Evolutionary conservation across 1,139 yeast genomes (phyloP), one percentile per base, ranked within the genome.

Genomic region (Geotrichum europaeum): DNA sequence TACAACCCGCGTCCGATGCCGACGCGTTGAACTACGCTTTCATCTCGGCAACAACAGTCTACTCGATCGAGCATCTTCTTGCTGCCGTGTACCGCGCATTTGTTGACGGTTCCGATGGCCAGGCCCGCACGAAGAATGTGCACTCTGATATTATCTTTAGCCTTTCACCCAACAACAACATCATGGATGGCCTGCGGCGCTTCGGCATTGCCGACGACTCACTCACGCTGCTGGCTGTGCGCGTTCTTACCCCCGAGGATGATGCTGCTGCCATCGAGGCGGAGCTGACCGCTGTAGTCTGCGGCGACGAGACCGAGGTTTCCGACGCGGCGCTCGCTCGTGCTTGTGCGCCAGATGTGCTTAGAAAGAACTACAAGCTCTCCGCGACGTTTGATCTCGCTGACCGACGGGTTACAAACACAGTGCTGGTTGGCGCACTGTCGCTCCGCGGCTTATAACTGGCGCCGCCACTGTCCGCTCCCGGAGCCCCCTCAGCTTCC

Each of bases 91-190:
- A 81, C 66, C 75, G 84, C 61, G 79, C 83, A 3, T 66, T 84
- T 7, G 66, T 78, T 25, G 86, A 83, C 64, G 63, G 68, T 9
- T 68, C 70, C 0, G 73, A 75, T 45, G 79, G 76, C 30, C 24
- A 40, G 56, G 70, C 78, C 68, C 75, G 84, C 62, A 79, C 87
- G 1, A 79, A 75, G 65, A 76, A 78, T 2, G 60, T 83, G 5
- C 84, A 83, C 63, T 80, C 86, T 0, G 87, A 84, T 65, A 69
- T 81, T 22, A 76, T 84, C 13, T 77, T 81, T 64, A 77, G 82
- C 53, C 70, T 84, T 59, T 79, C 85, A 1, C 83, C 85, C 1
- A 77, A 78, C 32, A 81, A 80, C 59, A 80, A 80, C 66, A 77
- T 78, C 52, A 78, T 80, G 66, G 84, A 81, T 59, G 79, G 79